Base-by-base conservation (phyloP, 805 yeast genomes). In the Pichia manshurica region DNA sequence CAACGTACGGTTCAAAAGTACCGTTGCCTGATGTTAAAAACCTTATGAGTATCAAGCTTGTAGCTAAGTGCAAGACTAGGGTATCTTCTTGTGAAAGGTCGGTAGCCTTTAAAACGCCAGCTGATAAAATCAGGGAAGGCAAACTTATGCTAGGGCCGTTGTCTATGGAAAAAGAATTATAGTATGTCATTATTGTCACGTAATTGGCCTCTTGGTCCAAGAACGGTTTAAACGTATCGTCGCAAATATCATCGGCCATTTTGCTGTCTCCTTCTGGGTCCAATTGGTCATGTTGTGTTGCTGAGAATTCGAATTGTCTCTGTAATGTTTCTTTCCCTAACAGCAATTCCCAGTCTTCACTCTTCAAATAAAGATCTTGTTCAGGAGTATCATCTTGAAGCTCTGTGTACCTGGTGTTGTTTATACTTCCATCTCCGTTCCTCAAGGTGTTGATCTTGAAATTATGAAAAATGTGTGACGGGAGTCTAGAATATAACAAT, bases 1-100 rank as follows among this genome's bases (percentile, higher is more conserved):
- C 37, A 3, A 33, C 38, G 21, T 15, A 42, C 9, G 44, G 44
- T 19, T 17, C 15, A 31, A 31, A 31, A 4, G 6, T 9, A n/a
- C 19, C 31, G 32, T 34, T 21, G 13, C 10, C 16, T 4, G 6
- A 4, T 6, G 12, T 5, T 10, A 25, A 13, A 16, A 45, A 32
- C 15, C 47, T n/a, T 12, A 45, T 13, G 15, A 44, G 33, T 19
- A 19, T 22, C 10, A 21, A n/a, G 6, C 29, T 15, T 5, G 10
- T 17, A n/a, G 31, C 16, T 12, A 41, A 13, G 21, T 20, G 39
- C 2, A 52, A 3, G 9, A 65, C 17, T 7, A 67, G 34, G 0
- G 62, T 52, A 44, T 66, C 69, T 45, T 60, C 66, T 16, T 47
- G 38, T 5, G 61, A 53, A 7, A 45, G 41, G 12, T 43, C 48